Conservation (phyloP, 2,329 filamentous ascomycete genomes). For the Aspergillus piperis region DNA sequence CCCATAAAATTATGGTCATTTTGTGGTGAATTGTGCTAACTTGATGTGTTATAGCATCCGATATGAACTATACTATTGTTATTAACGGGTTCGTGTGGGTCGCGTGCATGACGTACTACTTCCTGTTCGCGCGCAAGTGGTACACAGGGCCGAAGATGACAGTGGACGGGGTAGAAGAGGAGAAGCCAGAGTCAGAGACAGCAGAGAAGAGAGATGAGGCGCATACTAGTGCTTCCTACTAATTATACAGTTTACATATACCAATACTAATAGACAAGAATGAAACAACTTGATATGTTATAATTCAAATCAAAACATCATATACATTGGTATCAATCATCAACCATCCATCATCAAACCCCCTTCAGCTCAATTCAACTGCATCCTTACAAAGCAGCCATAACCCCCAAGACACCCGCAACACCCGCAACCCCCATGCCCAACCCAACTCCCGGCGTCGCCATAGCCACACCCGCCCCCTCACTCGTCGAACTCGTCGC, state of each 20-base stretch:
- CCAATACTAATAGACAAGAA: no score
- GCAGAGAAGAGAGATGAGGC: neutral
- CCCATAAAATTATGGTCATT: neutral
- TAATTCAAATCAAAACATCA: neutral
- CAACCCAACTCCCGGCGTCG: slow-evolving; percentile 1
- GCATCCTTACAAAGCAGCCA: slow-evolving; percentile 33
- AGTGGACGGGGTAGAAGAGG: slow-evolving; percentile 37
- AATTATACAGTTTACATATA: no score
- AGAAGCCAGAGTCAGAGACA: neutral
- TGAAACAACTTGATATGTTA: neutral
- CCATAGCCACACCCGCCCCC: slow-evolving; percentile 25
- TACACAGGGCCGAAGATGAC: slow-evolving; percentile 63
- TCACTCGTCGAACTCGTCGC: slow-evolving; percentile 19
- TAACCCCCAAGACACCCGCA: slow-evolving; percentile 32
- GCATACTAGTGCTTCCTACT: no score
- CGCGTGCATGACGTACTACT: slow-evolving; percentile 59
- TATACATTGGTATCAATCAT: neutral
- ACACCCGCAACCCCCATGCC: slow-evolving; percentile 23
- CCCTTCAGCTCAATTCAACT: neutral
- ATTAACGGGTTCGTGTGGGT: slow-evolving; percentile 63
- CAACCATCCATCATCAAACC: neutral
- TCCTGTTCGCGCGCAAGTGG: slow-evolving; percentile 60
- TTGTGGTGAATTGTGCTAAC: neutral
- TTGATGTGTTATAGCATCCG: slow-evolving; percentile 32
- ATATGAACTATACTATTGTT: slow-evolving; percentile 66